Evolutionary conservation across 2,329 filamentous ascomycete genomes (phyloP), one percentile per base, ranked within the genome.

Genomic region (Sporothrix dimorphospora): DNA sequence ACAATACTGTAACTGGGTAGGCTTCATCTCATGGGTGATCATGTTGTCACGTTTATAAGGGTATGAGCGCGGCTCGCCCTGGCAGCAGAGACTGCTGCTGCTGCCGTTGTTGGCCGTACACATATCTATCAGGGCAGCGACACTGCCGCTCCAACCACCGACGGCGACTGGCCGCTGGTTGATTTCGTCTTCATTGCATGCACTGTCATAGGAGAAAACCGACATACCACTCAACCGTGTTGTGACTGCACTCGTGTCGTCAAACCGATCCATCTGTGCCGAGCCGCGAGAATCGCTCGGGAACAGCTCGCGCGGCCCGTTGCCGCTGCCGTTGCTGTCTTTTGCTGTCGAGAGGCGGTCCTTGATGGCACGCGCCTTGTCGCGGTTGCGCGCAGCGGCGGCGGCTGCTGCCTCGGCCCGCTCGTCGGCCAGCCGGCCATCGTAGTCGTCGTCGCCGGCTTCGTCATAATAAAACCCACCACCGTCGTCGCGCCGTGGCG

Each of bases 281-380:
- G 73, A 78, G 61, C 75, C 76, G 78, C 75, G 75, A 9, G 71
- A n/a, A 7, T 59, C 47, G 14, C 45, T 34, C 0, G 88, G 88
- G 75, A 91, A 89, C 1, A 91, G 83, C 74, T 91, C 90, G 4
- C 45, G 12, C 8, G 21, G 19, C 34, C 57, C 1, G 74, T 51
- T 19, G 73, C 77, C 30, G 79, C 79, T 78, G 83, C 85, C 73
- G 76, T 77, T 30, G 79, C 79, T 78, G 83, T 72, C 79, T 42
- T 79, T 80, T 76, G 81, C 84, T 63, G 77, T 78, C 21, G 79
- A 76, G 11, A 82, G 75, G n/a, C 80, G 80, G 72, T 83, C 82
- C 76, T 84, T 85, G 75, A 85, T 82, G 27, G 80, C 78, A 57
- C 83, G 82, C n/a, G 83, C 84, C 73, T 81, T 83, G 65, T 82